Evolutionary conservation across 192 early-diverging fungal genomes (phyloP).

Genomic region (Rhizophagus clarus): DNA sequence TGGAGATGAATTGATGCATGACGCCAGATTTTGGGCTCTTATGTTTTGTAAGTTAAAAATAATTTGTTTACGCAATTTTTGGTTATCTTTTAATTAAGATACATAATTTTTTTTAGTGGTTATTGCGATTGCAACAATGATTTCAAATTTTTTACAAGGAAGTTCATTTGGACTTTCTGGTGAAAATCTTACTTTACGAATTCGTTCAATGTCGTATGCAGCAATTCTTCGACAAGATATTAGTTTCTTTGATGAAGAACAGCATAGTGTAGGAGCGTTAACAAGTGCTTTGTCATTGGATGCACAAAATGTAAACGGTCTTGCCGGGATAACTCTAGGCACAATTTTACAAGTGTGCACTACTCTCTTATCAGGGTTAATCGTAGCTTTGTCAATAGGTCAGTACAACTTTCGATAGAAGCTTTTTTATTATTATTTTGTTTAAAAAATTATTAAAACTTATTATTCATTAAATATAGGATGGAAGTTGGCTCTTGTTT

Average conservation of each 20-base stretch:
- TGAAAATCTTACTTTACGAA: constrained; percentile 63
- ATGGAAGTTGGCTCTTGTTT: constrained; percentile 63
- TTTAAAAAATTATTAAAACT: background rate
- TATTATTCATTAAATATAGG: constrained; percentile 12
- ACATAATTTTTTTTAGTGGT: background rate
- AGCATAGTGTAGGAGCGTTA: constrained; percentile 70
- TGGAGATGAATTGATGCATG: constrained; percentile 16
- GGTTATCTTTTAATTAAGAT: background rate
- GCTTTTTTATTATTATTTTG: background rate
- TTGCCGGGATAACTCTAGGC: constrained; percentile 33
- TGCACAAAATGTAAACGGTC: constrained; percentile 48
- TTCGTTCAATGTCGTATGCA: constrained; percentile 64
- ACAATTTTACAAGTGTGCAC: constrained; percentile 35
- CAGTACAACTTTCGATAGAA: background rate
- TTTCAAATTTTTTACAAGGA: constrained; percentile 15
- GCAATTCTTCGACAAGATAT: constrained; percentile 72
- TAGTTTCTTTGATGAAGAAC: constrained; percentile 72
- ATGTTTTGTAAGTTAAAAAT: constrained; percentile 43
- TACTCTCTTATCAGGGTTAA: constrained; percentile 28
- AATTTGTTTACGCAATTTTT: background rate
- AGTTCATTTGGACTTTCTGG: constrained; percentile 42
- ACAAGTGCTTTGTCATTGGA: constrained; percentile 73
- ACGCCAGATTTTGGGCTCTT: constrained; percentile 49
- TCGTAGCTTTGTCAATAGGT: constrained; percentile 51
- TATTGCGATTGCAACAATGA: constrained; percentile 13